These are phyloP conservation scores for Fusarium dimerum DNA, from an alignment of 2,329 filamentous ascomycete genomes.

Conservation along the genomic window DNA sequence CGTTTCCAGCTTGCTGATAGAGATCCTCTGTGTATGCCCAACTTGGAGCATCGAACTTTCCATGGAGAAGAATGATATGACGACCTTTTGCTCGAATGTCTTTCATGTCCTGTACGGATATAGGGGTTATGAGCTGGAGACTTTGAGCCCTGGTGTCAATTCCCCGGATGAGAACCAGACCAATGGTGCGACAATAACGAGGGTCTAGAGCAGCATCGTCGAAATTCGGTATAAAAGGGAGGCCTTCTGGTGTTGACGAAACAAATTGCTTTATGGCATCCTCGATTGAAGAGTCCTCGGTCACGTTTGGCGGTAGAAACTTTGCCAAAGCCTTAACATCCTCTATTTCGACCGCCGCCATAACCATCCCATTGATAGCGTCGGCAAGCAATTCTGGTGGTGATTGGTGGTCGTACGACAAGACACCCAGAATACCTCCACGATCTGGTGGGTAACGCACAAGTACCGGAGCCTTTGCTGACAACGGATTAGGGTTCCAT, in stretches of 20 bases:
- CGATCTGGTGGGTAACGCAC: conserved; percentile 57
- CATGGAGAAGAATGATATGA: conserved; percentile 64
- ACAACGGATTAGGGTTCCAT: conserved; percentile 60
- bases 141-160: conserved; percentile 57
- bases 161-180: conserved; percentile 69
- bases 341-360: conserved; percentile 67
- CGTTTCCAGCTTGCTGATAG: conserved; percentile 39
- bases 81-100: conserved; percentile 43
- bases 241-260: conserved; percentile 43
- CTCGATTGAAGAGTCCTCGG: conserved; percentile 12
- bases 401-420: conserved; percentile 68
- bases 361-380: conserved; percentile 68
- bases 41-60: conserved; percentile 66
- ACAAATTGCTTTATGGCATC: conserved; percentile 3
- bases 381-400: conserved; percentile 60
- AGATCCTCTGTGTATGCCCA: conserved; percentile 71
- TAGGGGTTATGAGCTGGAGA: conserved; percentile 68
- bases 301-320: conserved; percentile 22
- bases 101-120: conserved; percentile 43
- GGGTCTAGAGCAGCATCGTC: conserved; percentile 61
- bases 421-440: conserved; percentile 62
- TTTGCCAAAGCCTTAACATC: conserved; percentile 49
- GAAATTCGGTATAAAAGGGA: conserved; percentile 64
- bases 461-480: conserved; percentile 58
- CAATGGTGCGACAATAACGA: conserved; percentile 57